Percentiles rank a stretch among this genome's conserved stretches.
Conservation (phyloP, 257 asterid species). For the Ligustrum vulgare region DNA sequence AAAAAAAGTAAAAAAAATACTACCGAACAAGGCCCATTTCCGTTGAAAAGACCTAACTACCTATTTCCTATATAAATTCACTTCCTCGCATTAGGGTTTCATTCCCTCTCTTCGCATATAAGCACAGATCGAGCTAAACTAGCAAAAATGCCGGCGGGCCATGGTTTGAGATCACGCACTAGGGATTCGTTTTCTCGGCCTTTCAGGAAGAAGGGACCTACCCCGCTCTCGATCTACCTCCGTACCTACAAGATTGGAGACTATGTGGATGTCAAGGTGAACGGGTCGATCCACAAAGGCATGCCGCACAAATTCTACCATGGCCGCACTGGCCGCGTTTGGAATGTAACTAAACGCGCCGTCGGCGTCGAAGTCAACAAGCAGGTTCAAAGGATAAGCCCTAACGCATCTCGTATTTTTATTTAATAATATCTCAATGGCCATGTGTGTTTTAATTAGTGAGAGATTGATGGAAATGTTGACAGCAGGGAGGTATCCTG, state of each 20-base stretch:
- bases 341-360: constrained; percentile 68
- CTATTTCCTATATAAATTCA: not conserved
- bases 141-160: constrained; percentile 66
- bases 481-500: too few species aligned
- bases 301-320: constrained; percentile 71
- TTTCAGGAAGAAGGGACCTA: constrained; percentile 61
- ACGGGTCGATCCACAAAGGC: constrained; percentile 64
- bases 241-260: constrained; percentile 51
- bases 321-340: constrained; percentile 65
- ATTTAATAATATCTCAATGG: not conserved
- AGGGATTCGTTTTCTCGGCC: constrained; percentile 52
- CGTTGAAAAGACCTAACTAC: not conserved
- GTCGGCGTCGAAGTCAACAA: constrained; percentile 61
- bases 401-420: not conserved
- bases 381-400: constrained; percentile 28
- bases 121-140: not conserved
- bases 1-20: too few species aligned
- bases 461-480: too few species aligned
- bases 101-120: not conserved
- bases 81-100: not conserved
- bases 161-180: constrained; percentile 62
- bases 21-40: too few species aligned
- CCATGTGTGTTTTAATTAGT: not conserved
- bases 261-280: constrained; percentile 60
- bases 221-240: constrained; percentile 52